These are phyloP conservation scores for Triangularia verruculosa DNA, from an alignment of 2,329 filamentous ascomycete genomes.

Conservation along the genomic window DNA sequence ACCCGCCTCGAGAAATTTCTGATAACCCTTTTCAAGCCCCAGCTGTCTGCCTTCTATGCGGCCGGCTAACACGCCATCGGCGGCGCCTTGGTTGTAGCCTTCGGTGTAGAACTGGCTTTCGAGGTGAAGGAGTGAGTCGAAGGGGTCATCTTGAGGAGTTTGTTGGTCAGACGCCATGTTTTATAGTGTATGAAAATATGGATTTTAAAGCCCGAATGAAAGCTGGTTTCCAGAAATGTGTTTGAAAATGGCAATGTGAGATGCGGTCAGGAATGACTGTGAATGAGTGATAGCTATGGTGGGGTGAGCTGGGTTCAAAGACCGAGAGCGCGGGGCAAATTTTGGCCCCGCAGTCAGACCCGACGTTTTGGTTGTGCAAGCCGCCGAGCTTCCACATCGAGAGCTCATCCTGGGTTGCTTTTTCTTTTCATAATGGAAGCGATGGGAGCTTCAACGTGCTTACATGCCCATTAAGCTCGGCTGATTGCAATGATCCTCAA, in stretches of 20 bases:
- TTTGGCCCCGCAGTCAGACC: conserved; percentile 33
- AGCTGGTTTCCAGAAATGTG: not conserved
- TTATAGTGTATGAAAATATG: not conserved
- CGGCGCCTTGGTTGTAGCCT: conserved; percentile 71
- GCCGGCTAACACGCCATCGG: conserved; percentile 74
- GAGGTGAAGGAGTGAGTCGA: conserved; percentile 57
- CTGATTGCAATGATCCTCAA: no score
- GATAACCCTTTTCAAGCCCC: conserved; percentile 87
- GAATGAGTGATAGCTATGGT: not conserved
- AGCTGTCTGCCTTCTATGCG: conserved; percentile 86
- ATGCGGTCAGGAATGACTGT: not conserved
- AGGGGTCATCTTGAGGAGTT: conserved; percentile 43
- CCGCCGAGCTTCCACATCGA: not conserved
- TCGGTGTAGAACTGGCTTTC: conserved; percentile 74
- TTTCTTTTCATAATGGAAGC: no score
- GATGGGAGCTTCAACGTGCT: no score
- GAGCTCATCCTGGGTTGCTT: not conserved
- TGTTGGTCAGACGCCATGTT: not conserved
- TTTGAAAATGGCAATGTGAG: not conserved
- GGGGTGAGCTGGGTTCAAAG: not conserved
- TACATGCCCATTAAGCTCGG: no score
- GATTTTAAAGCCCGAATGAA: not conserved
- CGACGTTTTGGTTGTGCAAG: not conserved
- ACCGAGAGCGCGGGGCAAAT: conserved; percentile 18
- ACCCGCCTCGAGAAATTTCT: conserved; percentile 84